Evolutionary conservation across 495 filamentous ascomycete genomes (phyloP), one percentile per base, ranked within the genome.

Genomic region (Penicillium steckii): DNA sequence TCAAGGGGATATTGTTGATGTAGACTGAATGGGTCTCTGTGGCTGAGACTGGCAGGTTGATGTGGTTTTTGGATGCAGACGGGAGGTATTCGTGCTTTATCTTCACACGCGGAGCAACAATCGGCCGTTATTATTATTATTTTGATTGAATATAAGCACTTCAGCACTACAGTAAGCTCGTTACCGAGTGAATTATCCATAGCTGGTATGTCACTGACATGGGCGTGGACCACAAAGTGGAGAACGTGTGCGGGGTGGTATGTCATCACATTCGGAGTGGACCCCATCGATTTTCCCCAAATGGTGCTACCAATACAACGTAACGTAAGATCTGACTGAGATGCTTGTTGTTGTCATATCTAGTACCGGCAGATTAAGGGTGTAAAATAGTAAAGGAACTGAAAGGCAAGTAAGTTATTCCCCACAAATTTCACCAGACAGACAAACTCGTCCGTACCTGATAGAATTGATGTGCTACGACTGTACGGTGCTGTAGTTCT

Each of bases 291-390:
- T 35, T n/a, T n/a, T n/a, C n/a, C n/a, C 44, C n/a, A 47, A 35
- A 8, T 19, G 8, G 44, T 47, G 7, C 17, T 47, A 46, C 24
- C 44, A 27, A 46, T 27, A 46, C 22, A 46, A 46, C 21, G 44
- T n/a, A 27, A 27, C 13, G 13, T 47, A 33, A 48, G 46, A 48
- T 27, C 21, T 45, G 42, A 13, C 32, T 15, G 1, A 17, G n/a
- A 35, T 17, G 10, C 10, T 47, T 44, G 21, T 15, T 22, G 37
- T 51, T 25, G 50, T 18, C 56, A 59, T 59, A 40, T 44, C 27
- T 44, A 27, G 41, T 0, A 50, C 15, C 33, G 38, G 42, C 40
- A 50, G 46, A 38, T 51, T 44, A 8, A 53, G 15, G 30, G 46
- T 24, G 27, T 46, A 26, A 30, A 23, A 51, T 52, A 29, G 2